Evolutionary conservation across 116 monocot species (phyloP).

Genomic region (Phalaenopsis hybrid): DNA sequence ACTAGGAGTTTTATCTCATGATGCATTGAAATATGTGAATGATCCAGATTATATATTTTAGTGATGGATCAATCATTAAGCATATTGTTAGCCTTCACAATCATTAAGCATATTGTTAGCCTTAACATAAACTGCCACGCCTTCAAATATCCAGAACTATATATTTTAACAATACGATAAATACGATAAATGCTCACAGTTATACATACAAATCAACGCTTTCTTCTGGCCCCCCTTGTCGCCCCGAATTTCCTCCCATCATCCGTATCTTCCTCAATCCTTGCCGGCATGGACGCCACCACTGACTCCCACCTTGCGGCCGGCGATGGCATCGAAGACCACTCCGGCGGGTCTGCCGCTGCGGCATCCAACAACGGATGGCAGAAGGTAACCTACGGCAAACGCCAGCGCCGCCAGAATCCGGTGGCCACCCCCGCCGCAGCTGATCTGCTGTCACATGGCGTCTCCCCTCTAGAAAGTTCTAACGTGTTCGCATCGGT

Average conservation of each 20-base stretch:
- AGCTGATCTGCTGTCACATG: constrained; percentile 14
- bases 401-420: constrained; percentile 35
- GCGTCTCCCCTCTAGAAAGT: constrained; percentile 1
- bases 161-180: too few relatives aligned
- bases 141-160: too few relatives aligned
- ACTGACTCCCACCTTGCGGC: background rate
- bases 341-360: constrained; percentile 12
- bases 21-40: too few relatives aligned
- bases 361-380: constrained; percentile 58
- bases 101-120: too few relatives aligned
- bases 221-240: background rate
- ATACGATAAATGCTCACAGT: too few relatives aligned
- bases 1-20: too few relatives aligned
- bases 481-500: constrained; percentile 68
- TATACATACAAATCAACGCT: too few relatives aligned
- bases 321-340: constrained; percentile 9
- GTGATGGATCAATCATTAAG: too few relatives aligned
- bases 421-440: constrained; percentile 6
- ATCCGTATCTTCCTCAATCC: background rate
- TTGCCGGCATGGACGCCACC: background rate
- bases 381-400: constrained; percentile 87
- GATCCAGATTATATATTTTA: too few relatives aligned
- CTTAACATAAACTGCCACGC: too few relatives aligned
- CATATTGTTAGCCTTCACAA: too few relatives aligned
- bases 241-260: background rate